Conservation (phyloP, 305 asterid species). For the Andrographis paniculata region DNA sequence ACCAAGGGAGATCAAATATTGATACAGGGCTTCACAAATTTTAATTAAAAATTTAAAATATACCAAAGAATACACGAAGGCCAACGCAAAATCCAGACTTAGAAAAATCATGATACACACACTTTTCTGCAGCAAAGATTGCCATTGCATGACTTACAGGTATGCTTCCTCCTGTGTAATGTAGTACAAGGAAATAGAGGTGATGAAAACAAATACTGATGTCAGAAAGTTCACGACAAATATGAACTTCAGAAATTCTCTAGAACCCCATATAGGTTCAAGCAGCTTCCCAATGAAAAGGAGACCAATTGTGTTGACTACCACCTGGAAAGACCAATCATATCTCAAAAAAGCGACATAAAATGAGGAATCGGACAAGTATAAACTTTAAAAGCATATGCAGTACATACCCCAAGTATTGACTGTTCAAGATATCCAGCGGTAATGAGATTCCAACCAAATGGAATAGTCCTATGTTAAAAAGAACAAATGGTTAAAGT, state of each 20-base stretch:
- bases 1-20: neutral
- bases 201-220: conserved; percentile 64
- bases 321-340: conserved; percentile 40
- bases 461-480: conserved; percentile 78
- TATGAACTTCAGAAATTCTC: conserved; percentile 82
- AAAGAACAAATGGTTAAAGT: conserved; percentile 15
- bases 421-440: conserved; percentile 89
- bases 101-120: conserved; percentile 6
- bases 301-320: conserved; percentile 67
- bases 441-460: conserved; percentile 92
- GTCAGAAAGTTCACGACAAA: conserved; percentile 80
- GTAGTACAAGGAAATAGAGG: conserved; percentile 78
- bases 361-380: conserved; percentile 6
- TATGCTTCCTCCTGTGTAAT: conserved; percentile 61
- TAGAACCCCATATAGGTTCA: conserved; percentile 94
- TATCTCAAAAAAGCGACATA: conserved; percentile 1
- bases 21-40: too few species aligned
- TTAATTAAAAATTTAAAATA: too few species aligned
- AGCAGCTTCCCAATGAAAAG: conserved; percentile 87
- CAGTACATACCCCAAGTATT: conserved; percentile 56
- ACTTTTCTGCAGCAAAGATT: conserved; percentile 5
- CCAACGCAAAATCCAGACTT: too few species aligned
- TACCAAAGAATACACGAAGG: too few species aligned
- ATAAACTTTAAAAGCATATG: conserved; percentile 3
- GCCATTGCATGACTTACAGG: conserved; percentile 56